Evolutionary conservation across 805 yeast species (phyloP), one percentile per base, ranked within the genome.

Genomic region (Yarrowia divulgata): DNA sequence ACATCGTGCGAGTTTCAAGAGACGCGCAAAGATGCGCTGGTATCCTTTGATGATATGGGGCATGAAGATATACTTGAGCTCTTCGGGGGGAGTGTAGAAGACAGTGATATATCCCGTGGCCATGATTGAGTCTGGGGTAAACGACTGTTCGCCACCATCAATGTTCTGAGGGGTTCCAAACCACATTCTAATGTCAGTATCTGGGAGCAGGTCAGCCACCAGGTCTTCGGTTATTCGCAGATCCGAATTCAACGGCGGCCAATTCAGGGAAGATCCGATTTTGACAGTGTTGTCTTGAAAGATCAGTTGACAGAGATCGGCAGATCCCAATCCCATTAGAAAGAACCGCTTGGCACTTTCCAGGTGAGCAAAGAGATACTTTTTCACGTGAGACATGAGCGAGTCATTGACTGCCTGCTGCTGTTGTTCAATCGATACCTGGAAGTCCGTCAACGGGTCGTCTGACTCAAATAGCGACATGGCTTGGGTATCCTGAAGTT

Each of bases 221-320:
- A 60, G 6, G 8, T 60, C 66, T 12, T 60, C 42, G 2, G 42
- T n/a, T 23, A 60, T 18, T 13, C 52, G 9, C 34, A 60, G 23
- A 19, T 60, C 66, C 1, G 66, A 60, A 13, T 60, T 60, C 18
- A 60, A 9, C 3, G 66, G 66, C 7, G 66, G 66, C 66, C 66
- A 60, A 18, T 60, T 43, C 8, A n/a, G 12, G 3, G 66, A 60
- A 1, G 32, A 13, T 12, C 42, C 52, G 2, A 60, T 45, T 32
- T 19, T 23, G 32, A 60, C 52, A 2, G 40, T 60, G 34, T 60
- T 60, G 12, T 34, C 42, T 3, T 43, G 29, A 19, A 60, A 60
- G 5, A 60, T 13, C 13, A 60, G 42, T 6, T 32, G 50, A 8
- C 66, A 60, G 8, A 60, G 32, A 35, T 35, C 66, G 3, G 52